phyloP scores from a whole-genome alignment of 495 filamentous ascomycete genomes.

The Letharia lupina region DNA sequence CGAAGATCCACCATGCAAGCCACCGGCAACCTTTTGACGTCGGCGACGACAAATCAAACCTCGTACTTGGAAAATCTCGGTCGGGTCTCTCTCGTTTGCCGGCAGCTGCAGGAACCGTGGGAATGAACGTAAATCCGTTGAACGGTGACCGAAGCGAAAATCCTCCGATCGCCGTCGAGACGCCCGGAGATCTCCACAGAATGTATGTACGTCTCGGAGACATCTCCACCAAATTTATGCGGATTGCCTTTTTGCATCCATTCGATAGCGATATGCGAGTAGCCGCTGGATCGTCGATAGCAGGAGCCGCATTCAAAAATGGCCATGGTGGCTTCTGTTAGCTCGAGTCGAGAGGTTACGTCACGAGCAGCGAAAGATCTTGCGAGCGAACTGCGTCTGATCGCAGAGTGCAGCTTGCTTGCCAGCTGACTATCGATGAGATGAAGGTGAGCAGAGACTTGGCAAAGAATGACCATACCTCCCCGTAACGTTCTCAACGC shows the following conservation, averaged over 20 bases:
- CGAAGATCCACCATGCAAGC: not conserved
- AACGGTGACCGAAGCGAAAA: not conserved
- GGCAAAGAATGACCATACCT: not conserved
- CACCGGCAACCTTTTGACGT: not conserved
- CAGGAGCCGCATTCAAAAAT: not conserved
- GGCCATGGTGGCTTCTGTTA: not conserved
- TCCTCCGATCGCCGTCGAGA: not conserved
- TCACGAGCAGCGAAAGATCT: not conserved
- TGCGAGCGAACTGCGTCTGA: not conserved
- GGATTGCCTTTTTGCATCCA: not conserved
- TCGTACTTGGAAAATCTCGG: not conserved
- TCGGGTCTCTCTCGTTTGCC: not conserved
- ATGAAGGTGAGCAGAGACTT: not conserved
- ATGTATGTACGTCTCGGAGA: not conserved
- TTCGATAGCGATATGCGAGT: not conserved
- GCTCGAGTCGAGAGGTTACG: not conserved
- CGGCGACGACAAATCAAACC: not conserved
- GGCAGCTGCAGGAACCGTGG: not conserved
- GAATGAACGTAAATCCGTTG: too few relatives aligned
- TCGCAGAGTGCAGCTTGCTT: not conserved
- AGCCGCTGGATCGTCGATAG: not conserved
- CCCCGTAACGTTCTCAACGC: not conserved
- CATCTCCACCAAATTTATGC: not conserved
- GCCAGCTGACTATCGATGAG: not conserved
- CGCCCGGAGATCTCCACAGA: not conserved